A percentile compares a stretch with the other conserved stretches of the same genome.
Evolutionary conservation across 2,329 filamentous ascomycete species (phyloP).

Genomic region (Thelonectria discophora): DNA sequence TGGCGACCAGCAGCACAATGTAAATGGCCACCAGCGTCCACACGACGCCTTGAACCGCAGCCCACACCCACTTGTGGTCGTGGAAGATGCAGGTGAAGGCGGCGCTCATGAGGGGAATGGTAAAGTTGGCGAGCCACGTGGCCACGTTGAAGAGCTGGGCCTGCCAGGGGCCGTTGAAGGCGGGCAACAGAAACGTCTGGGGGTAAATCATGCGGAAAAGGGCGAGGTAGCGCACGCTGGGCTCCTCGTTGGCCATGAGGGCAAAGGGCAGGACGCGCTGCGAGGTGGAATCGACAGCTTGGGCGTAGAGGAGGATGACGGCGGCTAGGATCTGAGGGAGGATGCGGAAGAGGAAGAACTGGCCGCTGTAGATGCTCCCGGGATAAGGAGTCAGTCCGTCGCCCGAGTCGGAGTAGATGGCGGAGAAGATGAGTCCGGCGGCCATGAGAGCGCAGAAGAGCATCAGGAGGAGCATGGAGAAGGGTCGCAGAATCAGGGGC

Average conservation of each 20-base stretch:
- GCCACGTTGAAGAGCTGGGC: constrained; percentile 72
- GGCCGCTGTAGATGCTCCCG: constrained; percentile 70
- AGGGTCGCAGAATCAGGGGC: constrained; percentile 74
- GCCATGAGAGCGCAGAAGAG: constrained; percentile 74
- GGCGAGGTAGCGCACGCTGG: constrained; percentile 67
- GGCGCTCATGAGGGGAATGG: constrained; percentile 81
- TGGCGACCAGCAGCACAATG: constrained; percentile 67
- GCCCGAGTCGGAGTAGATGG: constrained; percentile 70
- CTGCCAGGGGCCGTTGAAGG: constrained; percentile 68
- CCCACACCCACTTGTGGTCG: constrained; percentile 77
- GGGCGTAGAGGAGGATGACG: constrained; percentile 77
- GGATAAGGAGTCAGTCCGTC: constrained; percentile 74
- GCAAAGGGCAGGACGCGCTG: constrained; percentile 81
- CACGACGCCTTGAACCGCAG: constrained; percentile 77
- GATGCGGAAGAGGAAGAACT: constrained; percentile 88
- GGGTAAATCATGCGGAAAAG: constrained; percentile 76
- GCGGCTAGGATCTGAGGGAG: constrained; percentile 81
- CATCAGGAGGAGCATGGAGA: constrained; percentile 69
- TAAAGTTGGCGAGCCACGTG: constrained; percentile 82
- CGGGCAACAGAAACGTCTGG: constrained; percentile 71
- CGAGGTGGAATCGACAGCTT: constrained; percentile 77
- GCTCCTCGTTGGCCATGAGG: constrained; percentile 73
- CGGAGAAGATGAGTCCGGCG: constrained; percentile 75
- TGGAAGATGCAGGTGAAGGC: constrained; percentile 73
- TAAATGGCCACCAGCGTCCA: constrained; percentile 84